Evolutionary conservation across 2,329 filamentous ascomycete genomes (phyloP).

Genomic region (Colletotrichum brevisporum): DNA sequence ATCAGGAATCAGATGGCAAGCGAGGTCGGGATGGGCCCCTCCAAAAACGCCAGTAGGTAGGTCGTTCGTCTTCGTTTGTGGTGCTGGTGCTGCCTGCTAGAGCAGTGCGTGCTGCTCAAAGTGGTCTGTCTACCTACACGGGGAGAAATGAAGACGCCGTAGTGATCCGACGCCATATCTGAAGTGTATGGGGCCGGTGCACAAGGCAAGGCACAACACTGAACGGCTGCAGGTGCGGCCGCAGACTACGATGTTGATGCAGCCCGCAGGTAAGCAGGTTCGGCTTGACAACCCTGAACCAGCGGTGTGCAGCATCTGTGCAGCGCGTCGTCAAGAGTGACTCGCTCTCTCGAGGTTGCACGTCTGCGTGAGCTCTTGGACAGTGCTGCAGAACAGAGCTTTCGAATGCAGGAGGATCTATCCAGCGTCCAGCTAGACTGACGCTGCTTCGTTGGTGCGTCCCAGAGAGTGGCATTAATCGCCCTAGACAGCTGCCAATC

Average conservation of each 20-base stretch:
- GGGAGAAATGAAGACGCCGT: background rate
- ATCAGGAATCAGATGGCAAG: constrained; percentile 16
- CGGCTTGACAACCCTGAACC: no score
- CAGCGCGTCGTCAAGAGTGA: background rate
- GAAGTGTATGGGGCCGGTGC: background rate
- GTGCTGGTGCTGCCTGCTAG: no score
- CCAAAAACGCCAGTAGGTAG: background rate
- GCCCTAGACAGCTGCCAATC: background rate
- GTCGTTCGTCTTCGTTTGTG: no score
- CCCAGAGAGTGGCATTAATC: background rate
- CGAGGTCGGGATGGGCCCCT: constrained; percentile 8
- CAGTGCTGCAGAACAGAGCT: no score
- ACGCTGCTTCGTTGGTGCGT: background rate
- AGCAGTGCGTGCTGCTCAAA: background rate
- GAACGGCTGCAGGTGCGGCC: constrained; percentile 13
- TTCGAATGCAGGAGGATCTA: no score
- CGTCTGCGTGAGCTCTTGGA: no score
- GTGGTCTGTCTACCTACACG: background rate
- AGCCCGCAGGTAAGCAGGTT: background rate
- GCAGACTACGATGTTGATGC: constrained; percentile 11
- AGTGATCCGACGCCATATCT: background rate
- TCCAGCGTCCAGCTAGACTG: no score
- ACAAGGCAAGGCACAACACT: background rate
- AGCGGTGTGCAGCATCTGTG: background rate
- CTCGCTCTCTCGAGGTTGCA: no score